Evolutionary conservation across 495 filamentous ascomycete genomes (phyloP), one percentile per base, ranked within the genome.

Genomic region (Talaromyces liani): DNA sequence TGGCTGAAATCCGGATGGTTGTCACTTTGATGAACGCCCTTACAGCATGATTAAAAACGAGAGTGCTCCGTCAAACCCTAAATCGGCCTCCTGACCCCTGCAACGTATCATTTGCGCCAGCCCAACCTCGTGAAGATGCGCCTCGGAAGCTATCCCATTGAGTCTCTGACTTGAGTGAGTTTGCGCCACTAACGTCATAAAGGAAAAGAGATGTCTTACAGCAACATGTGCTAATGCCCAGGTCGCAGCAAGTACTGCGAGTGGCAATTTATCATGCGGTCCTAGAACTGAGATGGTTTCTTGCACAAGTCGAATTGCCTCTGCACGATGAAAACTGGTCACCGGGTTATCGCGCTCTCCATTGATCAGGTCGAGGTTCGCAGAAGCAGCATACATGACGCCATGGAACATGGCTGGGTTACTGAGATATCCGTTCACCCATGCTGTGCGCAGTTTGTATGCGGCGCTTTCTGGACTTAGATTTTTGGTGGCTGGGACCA

Each of bases 211-310:
- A 3, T 25, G 12, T 18, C 51, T 2, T 59, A 59, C 57, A 33
- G 57, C 57, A 59, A 59, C 57, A 59, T 59, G 57, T n/a, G 27
- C 57, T 18, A 59, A 22, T 9, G 57, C 57, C 57, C 57, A 59
- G 6, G 57, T 59, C 20, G 57, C 31, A n/a, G 57, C 57, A 36
- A 59, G 27, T 2, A 59, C 31, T 36, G n/a, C 31, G 2, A 36
- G 31, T 22, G 57, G 57, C 57, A 59, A 22, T 6, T 59, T 16
- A 31, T 59, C 57, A 59, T 36, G 16, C 57, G 27, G 14, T 36
- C 31, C 29, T 59, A 59, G 27, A 34, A 34, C 18, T 7, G 57
- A 39, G 5, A 59, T 22, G 7, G 27, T 36, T 22, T 31, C 31
- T 6, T 59, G 31, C 31, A 59, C 57, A 18, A 59, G 31, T 9